phyloP scores from a whole-genome alignment of 768 basidiomycete genomes.

The Tubosaeta sp. region DNA sequence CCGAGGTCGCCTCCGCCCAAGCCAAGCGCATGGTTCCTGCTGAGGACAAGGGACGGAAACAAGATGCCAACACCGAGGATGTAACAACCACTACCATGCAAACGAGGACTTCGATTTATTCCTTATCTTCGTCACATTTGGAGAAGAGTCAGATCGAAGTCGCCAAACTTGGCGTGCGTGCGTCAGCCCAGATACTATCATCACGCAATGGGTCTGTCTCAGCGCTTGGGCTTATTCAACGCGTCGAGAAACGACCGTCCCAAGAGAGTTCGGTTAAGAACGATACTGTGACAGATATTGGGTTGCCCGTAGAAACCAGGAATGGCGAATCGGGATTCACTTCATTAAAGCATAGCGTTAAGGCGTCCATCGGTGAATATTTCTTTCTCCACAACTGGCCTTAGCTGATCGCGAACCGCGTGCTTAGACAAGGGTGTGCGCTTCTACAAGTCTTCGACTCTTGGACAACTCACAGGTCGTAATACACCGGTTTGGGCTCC shows the following conservation, averaged over 20 bases:
- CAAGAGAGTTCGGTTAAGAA: slow-evolving; percentile 6
- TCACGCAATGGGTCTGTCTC: slow-evolving; percentile 23
- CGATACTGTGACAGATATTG: slow-evolving; percentile 17
- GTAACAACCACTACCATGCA: slow-evolving; percentile 8
- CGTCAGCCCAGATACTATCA: slow-evolving; percentile 26
- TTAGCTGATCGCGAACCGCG: neutral
- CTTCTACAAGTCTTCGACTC: slow-evolving; percentile 60
- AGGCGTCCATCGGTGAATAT: slow-evolving; percentile 64
- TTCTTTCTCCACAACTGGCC: neutral
- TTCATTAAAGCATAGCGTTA: slow-evolving; percentile 66
- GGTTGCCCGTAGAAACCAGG: slow-evolving; percentile 25
- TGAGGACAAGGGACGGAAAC: slow-evolving; percentile 2
- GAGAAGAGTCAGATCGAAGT: slow-evolving; percentile 30
- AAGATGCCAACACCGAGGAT: neutral
- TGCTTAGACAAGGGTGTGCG: slow-evolving; percentile 62
- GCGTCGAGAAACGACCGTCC: slow-evolving; percentile 5
- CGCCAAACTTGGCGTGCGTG: slow-evolving; percentile 26
- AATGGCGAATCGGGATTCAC: slow-evolving; percentile 38
- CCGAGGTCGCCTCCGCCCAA: slow-evolving; percentile 15
- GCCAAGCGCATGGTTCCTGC: slow-evolving; percentile 2
- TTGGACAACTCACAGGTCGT: slow-evolving; percentile 38
- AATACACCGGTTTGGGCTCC: slow-evolving; percentile 27
- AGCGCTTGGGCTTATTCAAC: slow-evolving; percentile 11
- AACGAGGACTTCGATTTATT: slow-evolving; percentile 12
- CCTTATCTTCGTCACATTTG: slow-evolving; percentile 17